A percentile compares a stretch with the other conserved stretches of the same genome.
Conservation (phyloP, 129 eudicot genomes). For the Saussurea involucrata region DNA sequence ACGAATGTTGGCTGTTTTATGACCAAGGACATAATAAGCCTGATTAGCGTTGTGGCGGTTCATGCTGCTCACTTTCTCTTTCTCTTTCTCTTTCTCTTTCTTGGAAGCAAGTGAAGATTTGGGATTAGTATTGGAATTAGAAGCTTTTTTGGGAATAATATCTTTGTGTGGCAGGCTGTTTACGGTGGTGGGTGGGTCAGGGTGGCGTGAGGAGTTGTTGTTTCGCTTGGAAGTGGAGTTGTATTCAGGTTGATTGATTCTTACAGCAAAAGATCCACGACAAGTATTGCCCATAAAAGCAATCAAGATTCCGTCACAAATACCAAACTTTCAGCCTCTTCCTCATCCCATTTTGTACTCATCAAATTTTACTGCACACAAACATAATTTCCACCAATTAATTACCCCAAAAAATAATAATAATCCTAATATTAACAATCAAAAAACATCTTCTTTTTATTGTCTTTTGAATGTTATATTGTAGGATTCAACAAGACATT, state of each 20-base stretch:
- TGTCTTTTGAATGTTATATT: not conserved
- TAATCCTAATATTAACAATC: not conserved
- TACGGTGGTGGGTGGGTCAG: constrained; percentile 36
- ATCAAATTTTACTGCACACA: constrained; percentile 22
- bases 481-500: not conserved
- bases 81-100: constrained; percentile 56
- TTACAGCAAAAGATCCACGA: constrained; percentile 73
- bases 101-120: constrained; percentile 19
- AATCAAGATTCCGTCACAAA: constrained; percentile 26
- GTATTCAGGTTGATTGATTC: constrained; percentile 57
- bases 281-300: constrained; percentile 99
- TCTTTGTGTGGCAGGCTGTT: constrained; percentile 34
- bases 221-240: constrained; percentile 38
- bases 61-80: constrained; percentile 55
- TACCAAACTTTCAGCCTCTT: constrained; percentile 18
- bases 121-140: not conserved
- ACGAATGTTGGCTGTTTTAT: constrained; percentile 71
- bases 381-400: constrained; percentile 13
- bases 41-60: constrained; percentile 49
- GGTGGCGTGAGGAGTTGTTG: constrained; percentile 33
- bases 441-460: not conserved
- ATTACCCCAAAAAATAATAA: not conserved
- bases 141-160: constrained; percentile 22
- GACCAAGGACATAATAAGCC: constrained; percentile 69
- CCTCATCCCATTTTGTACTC: constrained; percentile 16